phyloP scores from a whole-genome alignment of 2,329 filamentous ascomycete species.

The Nemania sp. region DNA sequence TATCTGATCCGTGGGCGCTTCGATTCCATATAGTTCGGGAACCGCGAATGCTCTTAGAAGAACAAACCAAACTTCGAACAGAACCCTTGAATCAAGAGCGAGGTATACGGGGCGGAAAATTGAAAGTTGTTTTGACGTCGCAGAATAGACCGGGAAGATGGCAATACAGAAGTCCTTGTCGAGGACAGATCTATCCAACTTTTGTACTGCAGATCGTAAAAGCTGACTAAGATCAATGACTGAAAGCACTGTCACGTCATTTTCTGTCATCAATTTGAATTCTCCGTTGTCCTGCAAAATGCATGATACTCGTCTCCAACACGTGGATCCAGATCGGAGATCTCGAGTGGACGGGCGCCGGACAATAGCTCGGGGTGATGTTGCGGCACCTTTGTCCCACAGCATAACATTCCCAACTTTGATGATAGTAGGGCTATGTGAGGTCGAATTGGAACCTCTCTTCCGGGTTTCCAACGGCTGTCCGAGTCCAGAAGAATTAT shows the following conservation, averaged over 20 bases:
- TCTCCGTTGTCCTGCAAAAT: slow-evolving; percentile 94
- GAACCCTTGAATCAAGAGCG: slow-evolving; percentile 78
- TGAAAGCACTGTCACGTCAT: slow-evolving; percentile 77
- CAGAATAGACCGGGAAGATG: slow-evolving; percentile 90
- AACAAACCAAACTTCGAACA: slow-evolving; percentile 98
- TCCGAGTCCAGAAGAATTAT: slow-evolving; percentile 41
- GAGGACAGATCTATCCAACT: slow-evolving; percentile 85
- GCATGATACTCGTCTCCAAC: slow-evolving; percentile 89
- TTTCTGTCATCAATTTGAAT: slow-evolving; percentile 86
- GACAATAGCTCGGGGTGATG: slow-evolving; percentile 58
- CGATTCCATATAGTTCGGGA: slow-evolving; percentile 80
- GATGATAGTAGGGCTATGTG: slow-evolving; percentile 70
- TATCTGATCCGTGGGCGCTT: slow-evolving; percentile 49
- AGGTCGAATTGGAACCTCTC: slow-evolving; percentile 44
- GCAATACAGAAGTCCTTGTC: slow-evolving; percentile 93
- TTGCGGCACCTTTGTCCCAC: slow-evolving; percentile 77
- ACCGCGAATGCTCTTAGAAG: slow-evolving; percentile 88
- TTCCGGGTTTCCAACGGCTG: slow-evolving; percentile 50
- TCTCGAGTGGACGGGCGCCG: slow-evolving; percentile 62
- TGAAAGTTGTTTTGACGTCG: slow-evolving; percentile 71
- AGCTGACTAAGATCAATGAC: slow-evolving; percentile 87
- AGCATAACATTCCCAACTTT: slow-evolving; percentile 90
- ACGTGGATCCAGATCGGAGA: slow-evolving; percentile 54
- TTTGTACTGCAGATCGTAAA: slow-evolving; percentile 86
- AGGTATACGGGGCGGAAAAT: slow-evolving; percentile 88